Conservation (phyloP, 139 green algal species). For the Edaphochlamys debaryana region DNA sequence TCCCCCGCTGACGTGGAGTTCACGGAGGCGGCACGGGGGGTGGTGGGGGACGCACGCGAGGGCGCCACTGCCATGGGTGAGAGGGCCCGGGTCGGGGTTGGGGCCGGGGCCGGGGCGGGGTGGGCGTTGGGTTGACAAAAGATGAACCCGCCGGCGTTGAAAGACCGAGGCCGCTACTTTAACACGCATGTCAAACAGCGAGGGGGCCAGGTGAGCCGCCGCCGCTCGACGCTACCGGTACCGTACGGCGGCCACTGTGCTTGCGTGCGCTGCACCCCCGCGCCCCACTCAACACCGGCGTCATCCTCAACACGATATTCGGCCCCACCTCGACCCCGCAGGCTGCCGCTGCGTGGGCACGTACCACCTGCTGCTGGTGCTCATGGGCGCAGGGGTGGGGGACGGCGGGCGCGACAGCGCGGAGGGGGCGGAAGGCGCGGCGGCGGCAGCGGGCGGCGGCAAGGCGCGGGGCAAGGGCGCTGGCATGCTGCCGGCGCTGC, state of each 20-base stretch:
- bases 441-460: neutral
- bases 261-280: neutral
- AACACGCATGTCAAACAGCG: too few relatives aligned
- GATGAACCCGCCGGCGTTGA: too few relatives aligned
- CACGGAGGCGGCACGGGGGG: neutral
- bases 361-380: constrained; percentile 33
- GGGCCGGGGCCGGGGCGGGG: too few relatives aligned
- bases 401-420: too few relatives aligned
- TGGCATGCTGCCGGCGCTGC: neutral
- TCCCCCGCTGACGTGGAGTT: constrained; percentile 6
- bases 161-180: too few relatives aligned
- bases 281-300: too few relatives aligned
- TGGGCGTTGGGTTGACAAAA: neutral
- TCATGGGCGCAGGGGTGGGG: neutral
- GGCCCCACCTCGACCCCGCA: too few relatives aligned
- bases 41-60: neutral
- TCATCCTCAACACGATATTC: too few relatives aligned
- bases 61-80: constrained; percentile 22
- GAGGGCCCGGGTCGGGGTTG: neutral
- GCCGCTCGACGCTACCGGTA: too few relatives aligned
- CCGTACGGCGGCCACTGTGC: too few relatives aligned
- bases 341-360: constrained; percentile 12
- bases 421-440: too few relatives aligned
- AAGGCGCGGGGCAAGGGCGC: neutral
- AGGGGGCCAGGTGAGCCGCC: too few relatives aligned